phyloP scores from a whole-genome alignment of 1,284 basidiomycete genomes.

The Boletus hoseneyae region DNA sequence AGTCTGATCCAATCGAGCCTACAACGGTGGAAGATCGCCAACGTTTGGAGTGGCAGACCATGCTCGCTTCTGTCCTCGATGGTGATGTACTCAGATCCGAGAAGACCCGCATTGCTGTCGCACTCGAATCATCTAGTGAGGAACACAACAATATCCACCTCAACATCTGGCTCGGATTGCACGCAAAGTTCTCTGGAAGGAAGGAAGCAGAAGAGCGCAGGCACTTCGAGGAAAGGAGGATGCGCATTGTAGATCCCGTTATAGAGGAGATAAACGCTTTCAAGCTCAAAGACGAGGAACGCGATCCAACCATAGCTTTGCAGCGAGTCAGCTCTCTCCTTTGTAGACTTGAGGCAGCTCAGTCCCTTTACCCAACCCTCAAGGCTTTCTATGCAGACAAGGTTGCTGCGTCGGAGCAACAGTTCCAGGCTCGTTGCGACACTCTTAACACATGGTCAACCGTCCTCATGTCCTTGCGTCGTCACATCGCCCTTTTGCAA shows the following conservation, averaged over 20 bases:
- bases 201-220: conserved; percentile 82
- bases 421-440: conserved; percentile 78
- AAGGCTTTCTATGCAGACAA: conserved; percentile 81
- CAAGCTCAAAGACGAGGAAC: conserved; percentile 44
- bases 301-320: conserved; percentile 53
- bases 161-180: conserved; percentile 87
- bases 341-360: conserved; percentile 78
- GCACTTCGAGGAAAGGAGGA: conserved; percentile 77
- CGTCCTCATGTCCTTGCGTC: conserved; percentile 73
- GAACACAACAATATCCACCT: conserved; percentile 64
- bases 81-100: conserved; percentile 94
- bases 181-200: conserved; percentile 80
- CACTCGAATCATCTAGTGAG: conserved; percentile 63
- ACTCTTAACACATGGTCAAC: conserved; percentile 89
- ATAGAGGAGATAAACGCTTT: conserved; percentile 84
- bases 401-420: conserved; percentile 58
- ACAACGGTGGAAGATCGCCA: conserved; percentile 72
- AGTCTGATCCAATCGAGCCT: conserved; percentile 59
- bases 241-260: conserved; percentile 77
- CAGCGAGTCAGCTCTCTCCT: conserved; percentile 73
- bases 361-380: conserved; percentile 84
- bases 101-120: conserved; percentile 83
- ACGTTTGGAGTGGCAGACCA: conserved; percentile 90
- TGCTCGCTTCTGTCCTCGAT: conserved; percentile 87
- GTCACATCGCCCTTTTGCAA: conserved; percentile 75